Evolutionary conservation across 768 basidiomycete species (phyloP).

Genomic region (Mycena leptocephala): DNA sequence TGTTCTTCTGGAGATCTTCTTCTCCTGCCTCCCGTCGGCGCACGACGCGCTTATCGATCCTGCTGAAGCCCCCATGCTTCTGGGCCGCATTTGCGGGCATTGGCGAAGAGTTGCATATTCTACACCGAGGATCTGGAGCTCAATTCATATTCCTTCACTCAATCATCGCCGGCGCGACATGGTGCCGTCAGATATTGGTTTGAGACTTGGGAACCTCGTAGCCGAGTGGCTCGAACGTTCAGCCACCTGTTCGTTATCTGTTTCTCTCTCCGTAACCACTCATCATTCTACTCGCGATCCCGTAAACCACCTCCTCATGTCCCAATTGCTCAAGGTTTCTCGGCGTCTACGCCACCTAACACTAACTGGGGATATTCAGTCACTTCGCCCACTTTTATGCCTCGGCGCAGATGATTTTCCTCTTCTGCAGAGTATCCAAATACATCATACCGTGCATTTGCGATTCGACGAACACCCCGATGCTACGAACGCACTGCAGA

Average conservation of each 20-base stretch:
- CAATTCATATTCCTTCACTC: slow-evolving; percentile 13
- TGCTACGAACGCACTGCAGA: not conserved
- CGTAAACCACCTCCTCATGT: not conserved
- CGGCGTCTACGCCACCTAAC: not conserved
- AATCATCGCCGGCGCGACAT: too few species aligned
- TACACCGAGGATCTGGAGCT: slow-evolving; percentile 13
- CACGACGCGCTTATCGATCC: slow-evolving; percentile 16
- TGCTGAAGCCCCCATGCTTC: slow-evolving; percentile 1
- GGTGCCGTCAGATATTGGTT: not conserved
- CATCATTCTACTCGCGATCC: not conserved
- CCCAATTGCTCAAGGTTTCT: not conserved
- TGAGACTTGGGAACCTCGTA: not conserved
- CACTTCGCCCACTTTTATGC: not conserved
- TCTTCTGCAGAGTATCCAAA: not conserved
- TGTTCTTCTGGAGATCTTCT: slow-evolving; percentile 23
- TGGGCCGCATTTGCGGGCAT: slow-evolving; percentile 8
- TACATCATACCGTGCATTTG: not conserved
- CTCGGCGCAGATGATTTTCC: slow-evolving; percentile 1
- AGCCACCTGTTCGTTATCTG: not conserved
- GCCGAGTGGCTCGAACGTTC: not conserved
- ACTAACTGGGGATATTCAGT: not conserved
- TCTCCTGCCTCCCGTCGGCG: slow-evolving; percentile 7
- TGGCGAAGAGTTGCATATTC: slow-evolving; percentile 15
- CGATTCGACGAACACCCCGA: not conserved
- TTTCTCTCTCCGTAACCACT: not conserved